Percentiles rank a stretch among this genome's conserved stretches.
phyloP scores from a whole-genome alignment of 139 green algal genomes.

The Marvania coccoides region DNA sequence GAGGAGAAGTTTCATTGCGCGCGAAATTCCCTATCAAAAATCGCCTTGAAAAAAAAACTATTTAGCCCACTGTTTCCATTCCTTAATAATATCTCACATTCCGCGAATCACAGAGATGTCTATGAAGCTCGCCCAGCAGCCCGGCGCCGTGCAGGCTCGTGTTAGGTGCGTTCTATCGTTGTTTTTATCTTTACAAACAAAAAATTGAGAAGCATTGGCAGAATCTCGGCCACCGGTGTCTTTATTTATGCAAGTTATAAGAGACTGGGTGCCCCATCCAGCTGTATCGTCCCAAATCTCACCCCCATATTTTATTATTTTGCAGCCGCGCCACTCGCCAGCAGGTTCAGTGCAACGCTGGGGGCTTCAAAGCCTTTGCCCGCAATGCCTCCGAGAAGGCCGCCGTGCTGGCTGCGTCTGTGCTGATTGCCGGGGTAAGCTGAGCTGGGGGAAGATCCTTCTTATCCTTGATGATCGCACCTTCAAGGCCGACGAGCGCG shows the following conservation, averaged over 20 bases:
- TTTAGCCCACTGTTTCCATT: too few species aligned
- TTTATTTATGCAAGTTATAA: too few species aligned
- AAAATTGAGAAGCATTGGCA: too few species aligned
- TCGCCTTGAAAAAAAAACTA: too few species aligned
- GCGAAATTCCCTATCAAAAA: not conserved
- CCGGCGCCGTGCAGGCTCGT: too few species aligned
- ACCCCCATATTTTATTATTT: conserved; percentile 49
- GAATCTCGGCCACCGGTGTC: too few species aligned
- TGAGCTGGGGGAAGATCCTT: not conserved
- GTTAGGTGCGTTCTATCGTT: too few species aligned
- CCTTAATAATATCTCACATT: too few species aligned
- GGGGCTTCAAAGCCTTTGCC: conserved; percentile 15
- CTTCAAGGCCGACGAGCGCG: too few species aligned
- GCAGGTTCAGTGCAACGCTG: conserved; percentile 24
- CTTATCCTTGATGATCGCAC: not conserved
- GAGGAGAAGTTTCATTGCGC: not conserved
- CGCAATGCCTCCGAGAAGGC: conserved; percentile 21
- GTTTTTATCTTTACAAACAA: too few species aligned
- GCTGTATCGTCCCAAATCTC: conserved; percentile 77
- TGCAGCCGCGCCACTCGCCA: conserved; percentile 11
- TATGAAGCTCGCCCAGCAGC: too few species aligned
- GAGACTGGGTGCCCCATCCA: conserved; percentile 61
- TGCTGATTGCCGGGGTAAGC: conserved; percentile 70
- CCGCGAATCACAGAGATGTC: too few species aligned
- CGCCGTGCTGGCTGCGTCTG: conserved; percentile 48